Evolutionary conservation across 2,329 filamentous ascomycete genomes (phyloP), one percentile per base, ranked within the genome.

Genomic region (Xenosphaeropsis pyriputrescens): DNA sequence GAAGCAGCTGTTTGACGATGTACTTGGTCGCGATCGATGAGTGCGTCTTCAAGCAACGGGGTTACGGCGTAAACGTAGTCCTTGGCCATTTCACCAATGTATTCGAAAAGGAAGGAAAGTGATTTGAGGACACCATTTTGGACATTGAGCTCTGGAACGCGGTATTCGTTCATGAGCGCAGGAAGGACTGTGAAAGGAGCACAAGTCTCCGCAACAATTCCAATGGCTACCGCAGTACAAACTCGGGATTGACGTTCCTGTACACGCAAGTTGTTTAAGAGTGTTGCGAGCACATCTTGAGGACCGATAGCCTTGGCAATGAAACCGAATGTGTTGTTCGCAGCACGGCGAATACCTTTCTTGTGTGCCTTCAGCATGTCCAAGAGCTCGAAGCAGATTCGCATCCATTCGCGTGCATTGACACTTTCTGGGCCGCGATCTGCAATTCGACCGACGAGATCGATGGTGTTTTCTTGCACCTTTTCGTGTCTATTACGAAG

Each of bases 351-450:
- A 49, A 98, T 98, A 47, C 91, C 93, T 70, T 98, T 98, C 65
- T 98, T 98, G 68, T 98, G 91, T 6, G 91, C 91, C 63, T 98
- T 98, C 52, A 98, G 74, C 91, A 98, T 98, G 62, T 98, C 91
- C 19, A 98, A 75, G 38, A 98, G 68, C 64, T 98, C 91, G 60
- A 98, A 98, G 64, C 91, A 98, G 57, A 98, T 98, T 57, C 91
- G 79, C 93, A 98, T 98, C 91, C 91, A 98, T 61, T 98, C 91
- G 53, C 91, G 76, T 12, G 91, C 88, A 55, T 94, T 94, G 56
- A 98, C 91, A 45, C 83, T 89, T 60, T 98, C 91, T 1, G 91
- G 88, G 1, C 91, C 93, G 47, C 91, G 83, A 60, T 98, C 91
- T 13, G 93, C 91, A 50, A 98, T 96, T 68, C 91, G 89, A 39